Evolutionary conservation across 352 stramenopile species (phyloP).

Genomic region (Globisporangium mamillatum): DNA sequence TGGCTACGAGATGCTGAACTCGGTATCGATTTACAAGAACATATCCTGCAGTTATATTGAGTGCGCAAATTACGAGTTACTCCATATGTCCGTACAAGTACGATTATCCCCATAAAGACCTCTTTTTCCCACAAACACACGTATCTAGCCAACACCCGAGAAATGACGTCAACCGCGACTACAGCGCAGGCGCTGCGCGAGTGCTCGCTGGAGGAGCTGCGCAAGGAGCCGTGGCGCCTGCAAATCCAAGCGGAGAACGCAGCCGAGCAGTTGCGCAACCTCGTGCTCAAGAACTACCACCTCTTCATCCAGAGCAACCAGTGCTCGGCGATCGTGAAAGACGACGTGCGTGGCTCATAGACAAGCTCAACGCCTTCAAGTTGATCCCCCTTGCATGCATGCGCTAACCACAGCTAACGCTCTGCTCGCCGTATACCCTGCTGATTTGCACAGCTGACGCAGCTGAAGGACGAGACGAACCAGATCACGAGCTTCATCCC

Average conservation of each 20-base stretch:
- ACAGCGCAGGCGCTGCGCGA: conserved; percentile 36
- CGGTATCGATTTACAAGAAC: too few species aligned
- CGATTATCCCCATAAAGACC: too few species aligned
- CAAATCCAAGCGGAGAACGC: conserved; percentile 81
- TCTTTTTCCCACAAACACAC: neutral
- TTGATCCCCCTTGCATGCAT: neutral
- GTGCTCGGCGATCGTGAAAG: conserved; percentile 76
- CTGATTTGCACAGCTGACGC: conserved; percentile 32
- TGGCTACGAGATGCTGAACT: too few species aligned
- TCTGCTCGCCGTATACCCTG: neutral
- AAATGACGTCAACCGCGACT: conserved; percentile 8
- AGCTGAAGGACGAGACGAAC: conserved; percentile 69
- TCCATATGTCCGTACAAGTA: neutral
- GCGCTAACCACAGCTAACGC: neutral
- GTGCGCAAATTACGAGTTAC: too few species aligned
- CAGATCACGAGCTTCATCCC: conserved; percentile 50
- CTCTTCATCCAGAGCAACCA: conserved; percentile 91
- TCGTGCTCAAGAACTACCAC: conserved; percentile 89
- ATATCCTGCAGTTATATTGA: too few species aligned
- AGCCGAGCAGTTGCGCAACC: conserved; percentile 65
- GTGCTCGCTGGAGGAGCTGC: conserved; percentile 77
- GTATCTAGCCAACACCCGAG: neutral
- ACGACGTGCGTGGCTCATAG: conserved; percentile 43
- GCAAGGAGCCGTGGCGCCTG: conserved; percentile 82
- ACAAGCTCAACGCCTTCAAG: neutral